Percentiles rank a stretch among this genome's conserved stretches.
Conservation (phyloP, 2,329 filamentous ascomycete species). For the Microdochium bolleyi region DNA sequence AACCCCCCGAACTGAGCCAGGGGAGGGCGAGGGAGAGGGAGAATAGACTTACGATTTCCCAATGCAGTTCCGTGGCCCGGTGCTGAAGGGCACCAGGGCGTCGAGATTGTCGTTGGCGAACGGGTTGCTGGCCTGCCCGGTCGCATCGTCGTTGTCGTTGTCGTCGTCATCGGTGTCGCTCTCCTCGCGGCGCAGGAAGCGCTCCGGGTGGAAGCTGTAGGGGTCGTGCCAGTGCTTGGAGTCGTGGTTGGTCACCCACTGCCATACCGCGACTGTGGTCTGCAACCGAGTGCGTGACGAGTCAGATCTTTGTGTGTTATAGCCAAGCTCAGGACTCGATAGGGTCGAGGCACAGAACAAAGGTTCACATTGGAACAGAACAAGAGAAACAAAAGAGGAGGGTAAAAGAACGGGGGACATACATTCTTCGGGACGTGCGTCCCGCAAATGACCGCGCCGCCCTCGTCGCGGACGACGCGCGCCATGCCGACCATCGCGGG, state of each 20-base stretch:
- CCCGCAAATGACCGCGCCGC: not conserved
- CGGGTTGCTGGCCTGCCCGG: too few species aligned
- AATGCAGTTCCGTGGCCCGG: slow-evolving; percentile 4
- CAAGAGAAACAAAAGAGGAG: too few species aligned
- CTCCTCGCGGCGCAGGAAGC: not conserved
- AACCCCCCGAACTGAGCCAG: not conserved
- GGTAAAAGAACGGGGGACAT: not conserved
- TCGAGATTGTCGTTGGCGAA: slow-evolving; percentile 6
- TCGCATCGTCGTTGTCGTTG: not conserved
- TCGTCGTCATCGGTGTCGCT: not conserved
- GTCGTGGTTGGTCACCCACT: slow-evolving; percentile 3
- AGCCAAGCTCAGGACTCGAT: too few species aligned
- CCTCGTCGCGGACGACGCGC: not conserved
- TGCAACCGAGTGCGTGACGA: too few species aligned
- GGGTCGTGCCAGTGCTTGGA: slow-evolving; percentile 2
- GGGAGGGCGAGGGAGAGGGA: not conserved
- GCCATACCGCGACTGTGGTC: slow-evolving; percentile 3
- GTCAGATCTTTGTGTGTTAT: too few species aligned
- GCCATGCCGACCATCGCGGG: not conserved
- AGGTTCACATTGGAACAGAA: too few species aligned
- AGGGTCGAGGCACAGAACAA: too few species aligned
- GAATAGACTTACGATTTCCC: slow-evolving; percentile 4
- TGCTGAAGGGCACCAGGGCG: slow-evolving; percentile 4
- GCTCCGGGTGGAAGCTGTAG: slow-evolving; percentile 2
- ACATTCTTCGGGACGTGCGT: not conserved